Evolutionary conservation across 768 basidiomycete genomes (phyloP), one percentile per base, ranked within the genome.

Genomic region (Pulveroboletus sp.): DNA sequence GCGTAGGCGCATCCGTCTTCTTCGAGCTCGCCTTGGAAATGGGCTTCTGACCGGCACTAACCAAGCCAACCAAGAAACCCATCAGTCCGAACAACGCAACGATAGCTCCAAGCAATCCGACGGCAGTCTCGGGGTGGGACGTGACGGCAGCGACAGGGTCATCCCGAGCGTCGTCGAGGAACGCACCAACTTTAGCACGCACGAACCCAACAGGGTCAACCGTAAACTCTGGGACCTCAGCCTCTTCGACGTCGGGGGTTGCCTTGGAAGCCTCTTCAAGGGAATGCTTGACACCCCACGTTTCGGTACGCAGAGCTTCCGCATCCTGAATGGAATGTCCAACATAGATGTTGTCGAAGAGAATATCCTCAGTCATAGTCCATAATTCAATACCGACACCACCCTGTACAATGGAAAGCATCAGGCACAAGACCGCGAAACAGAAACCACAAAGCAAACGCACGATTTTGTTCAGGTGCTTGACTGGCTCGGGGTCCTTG

Each of bases 321-420:
- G 96, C 96, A 53, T 95, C 92, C 35, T 82, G 81, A 50, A 82
- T 65, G 17, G 93, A 94, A 76, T 93, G 86, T 51, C 93, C 93
- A 51, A 99, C 70, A 74, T 93, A 98, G 65, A 99, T 82, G 75
- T 92, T 93, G 72, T 90, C 83, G 68, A 93, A 94, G 59, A 93
- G 78, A 60, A 93, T 93, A 65, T 90, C 86, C 71, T 89, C 89
- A 38, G 94, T 95, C 96, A 98, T 99, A 40, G 95, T 95, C 96
- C 96, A 99, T 60, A 98, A 83, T 72, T 99, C 96, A 58, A 98
- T 94, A 64, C 94, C 94, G 54, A 96, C 81, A 72, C 93, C 93
- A 58, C 91, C 89, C 86, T 89, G 51, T 14, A 48, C 18, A 42
- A 1, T n/a, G 9, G 13, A 17, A 30, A 13, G 36, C 4, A 9